Conservation (phyloP, 2,329 filamentous ascomycete genomes). For the Sporothrix pseudoabietina region DNA sequence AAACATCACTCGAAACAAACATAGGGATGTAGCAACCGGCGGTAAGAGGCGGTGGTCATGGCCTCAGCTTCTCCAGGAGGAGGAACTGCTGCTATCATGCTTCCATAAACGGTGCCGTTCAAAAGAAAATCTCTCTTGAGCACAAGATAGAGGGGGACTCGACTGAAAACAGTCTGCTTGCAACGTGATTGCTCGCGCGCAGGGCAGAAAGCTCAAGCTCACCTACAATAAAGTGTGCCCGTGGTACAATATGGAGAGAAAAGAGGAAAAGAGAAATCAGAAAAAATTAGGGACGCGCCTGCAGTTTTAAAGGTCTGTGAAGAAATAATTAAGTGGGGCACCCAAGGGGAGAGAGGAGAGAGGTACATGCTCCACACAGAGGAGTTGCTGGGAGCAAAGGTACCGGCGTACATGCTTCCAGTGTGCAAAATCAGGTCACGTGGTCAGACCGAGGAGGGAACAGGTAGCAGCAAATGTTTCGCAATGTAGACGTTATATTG, state of each 20-base stretch:
- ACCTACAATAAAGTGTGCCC: slow-evolving; percentile 73
- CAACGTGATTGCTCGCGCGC: slow-evolving; percentile 12
- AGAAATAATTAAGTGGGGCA: slow-evolving; percentile 32
- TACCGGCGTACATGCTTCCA: not conserved
- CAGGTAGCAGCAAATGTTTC: not conserved
- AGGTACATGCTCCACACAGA: slow-evolving; percentile 9
- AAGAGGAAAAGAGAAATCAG: slow-evolving; percentile 45
- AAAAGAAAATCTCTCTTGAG: slow-evolving; percentile 56
- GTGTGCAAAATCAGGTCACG: not conserved
- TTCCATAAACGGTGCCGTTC: slow-evolving; percentile 69
- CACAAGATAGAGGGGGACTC: slow-evolving; percentile 75
- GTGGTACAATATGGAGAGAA: slow-evolving; percentile 62
- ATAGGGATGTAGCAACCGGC: slow-evolving; percentile 66
- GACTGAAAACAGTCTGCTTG: slow-evolving; percentile 47
- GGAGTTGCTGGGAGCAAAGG: not conserved
- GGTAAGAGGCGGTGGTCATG: slow-evolving; percentile 70
- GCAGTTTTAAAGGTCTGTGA: slow-evolving; percentile 17
- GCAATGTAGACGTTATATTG: not conserved
- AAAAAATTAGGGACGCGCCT: slow-evolving; percentile 33
- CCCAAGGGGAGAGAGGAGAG: not conserved
- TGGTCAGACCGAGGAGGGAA: not conserved
- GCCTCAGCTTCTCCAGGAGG: slow-evolving; percentile 47
- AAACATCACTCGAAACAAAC: not conserved
- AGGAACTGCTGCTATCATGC: slow-evolving; percentile 56
- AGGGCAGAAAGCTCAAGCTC: slow-evolving; percentile 55